These are phyloP conservation scores for Suzukiozyma palmioleophila DNA, from an alignment of 1,139 yeast genomes.

Conservation along the genomic window DNA sequence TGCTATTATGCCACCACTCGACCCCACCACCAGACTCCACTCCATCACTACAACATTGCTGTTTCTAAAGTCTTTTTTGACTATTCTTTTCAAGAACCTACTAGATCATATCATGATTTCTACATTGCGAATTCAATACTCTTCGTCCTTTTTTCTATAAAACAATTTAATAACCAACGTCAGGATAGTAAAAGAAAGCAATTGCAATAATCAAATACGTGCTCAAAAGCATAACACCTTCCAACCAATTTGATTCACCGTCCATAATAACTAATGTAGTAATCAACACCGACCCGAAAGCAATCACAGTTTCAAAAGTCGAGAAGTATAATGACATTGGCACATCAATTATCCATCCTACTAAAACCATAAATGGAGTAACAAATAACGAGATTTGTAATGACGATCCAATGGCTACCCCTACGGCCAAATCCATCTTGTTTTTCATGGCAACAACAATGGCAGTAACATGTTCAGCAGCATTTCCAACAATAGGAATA, in stretches of 20 bases:
- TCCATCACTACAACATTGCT: too few species aligned
- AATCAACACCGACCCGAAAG: constrained; percentile 84
- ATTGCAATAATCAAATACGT: constrained; percentile 83
- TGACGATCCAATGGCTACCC: constrained; percentile 97
- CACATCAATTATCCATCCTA: constrained; percentile 86
- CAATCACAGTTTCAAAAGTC: constrained; percentile 87
- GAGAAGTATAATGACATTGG: constrained; percentile 93
- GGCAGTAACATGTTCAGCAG: constrained; percentile 98
- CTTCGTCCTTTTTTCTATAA: too few species aligned
- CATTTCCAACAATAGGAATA: constrained; percentile 95
- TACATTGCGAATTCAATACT: too few species aligned
- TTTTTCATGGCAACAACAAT: constrained; percentile 91
- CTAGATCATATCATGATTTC: too few species aligned
- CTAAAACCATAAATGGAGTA: constrained; percentile 88
- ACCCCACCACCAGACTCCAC: too few species aligned
- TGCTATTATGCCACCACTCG: too few species aligned
- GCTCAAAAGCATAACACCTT: constrained; percentile 87
- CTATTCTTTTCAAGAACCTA: too few species aligned
- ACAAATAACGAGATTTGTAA: constrained; percentile 92
- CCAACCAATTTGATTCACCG: constrained; percentile 96
- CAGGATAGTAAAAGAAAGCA: constrained; percentile 83
- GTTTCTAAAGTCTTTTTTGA: too few species aligned
- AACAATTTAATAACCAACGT: constrained; percentile 15
- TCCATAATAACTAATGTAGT: constrained; percentile 84
- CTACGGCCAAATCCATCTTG: constrained; percentile 95